Conservation (phyloP, 495 filamentous ascomycete genomes). For the Hypoxylon fuscum region DNA sequence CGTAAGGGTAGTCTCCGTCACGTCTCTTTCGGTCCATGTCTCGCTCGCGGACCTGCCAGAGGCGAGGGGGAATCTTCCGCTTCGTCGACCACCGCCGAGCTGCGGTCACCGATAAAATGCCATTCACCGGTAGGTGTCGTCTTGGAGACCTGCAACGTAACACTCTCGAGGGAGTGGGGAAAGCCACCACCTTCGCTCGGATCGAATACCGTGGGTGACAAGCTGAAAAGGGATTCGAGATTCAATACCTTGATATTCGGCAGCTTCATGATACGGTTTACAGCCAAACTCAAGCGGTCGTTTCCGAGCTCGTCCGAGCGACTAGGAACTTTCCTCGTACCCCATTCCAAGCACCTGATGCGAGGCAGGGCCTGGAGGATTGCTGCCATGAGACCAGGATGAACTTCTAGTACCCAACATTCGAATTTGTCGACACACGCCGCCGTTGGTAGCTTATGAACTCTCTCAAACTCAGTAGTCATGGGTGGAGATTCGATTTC, state of each 20-base stretch:
- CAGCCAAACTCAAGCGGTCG: constrained; percentile 12
- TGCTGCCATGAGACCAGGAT: not conserved
- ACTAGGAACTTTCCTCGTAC: not conserved
- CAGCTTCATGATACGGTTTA: constrained; percentile 16
- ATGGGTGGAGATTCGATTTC: not conserved
- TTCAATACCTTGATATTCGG: constrained; percentile 1
- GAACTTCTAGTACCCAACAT: not conserved
- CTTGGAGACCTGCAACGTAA: not conserved
- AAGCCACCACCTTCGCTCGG: not conserved
- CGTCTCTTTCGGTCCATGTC: too few species aligned
- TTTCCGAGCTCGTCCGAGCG: not conserved
- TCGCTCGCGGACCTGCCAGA: too few species aligned
- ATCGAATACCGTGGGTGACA: constrained; percentile 9
- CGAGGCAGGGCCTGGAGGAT: constrained; percentile 3
- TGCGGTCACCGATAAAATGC: constrained; percentile 3
- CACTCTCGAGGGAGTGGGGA: not conserved
- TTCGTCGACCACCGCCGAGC: too few species aligned
- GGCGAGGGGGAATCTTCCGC: too few species aligned
- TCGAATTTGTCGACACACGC: not conserved
- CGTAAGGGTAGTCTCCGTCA: too few species aligned
- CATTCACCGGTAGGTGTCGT: not conserved
- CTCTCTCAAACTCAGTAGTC: too few species aligned
- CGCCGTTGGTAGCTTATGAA: constrained; percentile 3
- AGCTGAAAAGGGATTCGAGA: not conserved
- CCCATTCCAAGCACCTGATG: not conserved